Percentiles rank a stretch among this genome's conserved stretches.
phyloP scores from a whole-genome alignment of 106 monocot species.

The Dioscorea dumetorum region DNA sequence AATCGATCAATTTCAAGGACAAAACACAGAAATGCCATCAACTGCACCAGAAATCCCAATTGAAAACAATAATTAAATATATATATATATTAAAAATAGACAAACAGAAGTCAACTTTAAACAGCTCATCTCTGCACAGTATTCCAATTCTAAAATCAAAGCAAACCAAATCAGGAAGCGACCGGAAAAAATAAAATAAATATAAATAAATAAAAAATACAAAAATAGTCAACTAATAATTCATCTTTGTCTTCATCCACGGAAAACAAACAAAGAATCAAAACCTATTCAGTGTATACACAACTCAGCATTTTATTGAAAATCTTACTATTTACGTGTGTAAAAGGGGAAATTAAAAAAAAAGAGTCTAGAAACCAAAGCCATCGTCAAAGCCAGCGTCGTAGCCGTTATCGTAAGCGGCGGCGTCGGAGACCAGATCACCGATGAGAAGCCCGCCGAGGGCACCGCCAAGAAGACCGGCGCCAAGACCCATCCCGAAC shows the following conservation, averaged over 20 bases:
- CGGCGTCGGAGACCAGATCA: slow-evolving; percentile 32
- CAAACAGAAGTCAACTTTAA: no score
- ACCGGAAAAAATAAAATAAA: not conserved
- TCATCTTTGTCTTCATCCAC: not conserved
- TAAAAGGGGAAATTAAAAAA: not conserved
- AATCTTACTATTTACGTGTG: no score
- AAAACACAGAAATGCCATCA: no score
- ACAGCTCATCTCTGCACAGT: no score
- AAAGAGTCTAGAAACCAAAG: slow-evolving; percentile 8
- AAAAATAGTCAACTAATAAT: not conserved
- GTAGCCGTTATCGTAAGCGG: slow-evolving; percentile 13
- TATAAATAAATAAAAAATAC: not conserved
- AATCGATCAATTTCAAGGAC: no score
- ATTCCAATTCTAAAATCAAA: not conserved
- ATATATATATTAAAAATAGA: no score
- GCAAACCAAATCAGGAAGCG: not conserved
- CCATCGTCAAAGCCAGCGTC: slow-evolving; percentile 14
- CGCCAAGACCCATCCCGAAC: slow-evolving; percentile 33
- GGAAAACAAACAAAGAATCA: not conserved
- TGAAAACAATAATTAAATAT: no score
- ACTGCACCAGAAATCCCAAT: no score
- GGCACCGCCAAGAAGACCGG: slow-evolving; percentile 39
- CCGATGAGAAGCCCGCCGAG: slow-evolving; percentile 45
- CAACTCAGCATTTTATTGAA: not conserved
- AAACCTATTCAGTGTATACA: not conserved